Evolutionary conservation across 202 grass and related monocot species (phyloP), one percentile per base, ranked within the genome.

Genomic region (Miscanthus sacchariflorus): DNA sequence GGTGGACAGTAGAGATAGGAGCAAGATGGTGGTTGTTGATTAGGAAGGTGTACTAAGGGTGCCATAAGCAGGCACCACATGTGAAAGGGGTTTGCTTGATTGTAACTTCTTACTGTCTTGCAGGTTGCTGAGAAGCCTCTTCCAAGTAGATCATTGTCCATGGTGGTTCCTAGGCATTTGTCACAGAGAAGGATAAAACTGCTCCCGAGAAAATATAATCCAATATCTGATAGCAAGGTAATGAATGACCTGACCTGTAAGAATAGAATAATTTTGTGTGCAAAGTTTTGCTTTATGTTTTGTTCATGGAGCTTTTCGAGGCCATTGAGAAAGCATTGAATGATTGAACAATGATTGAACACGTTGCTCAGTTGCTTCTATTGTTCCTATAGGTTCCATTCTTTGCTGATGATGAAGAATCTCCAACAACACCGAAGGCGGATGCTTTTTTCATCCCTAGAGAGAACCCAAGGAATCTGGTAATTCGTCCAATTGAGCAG

Each of bases 161-260:
- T 93, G 81, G 80, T 73, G 50, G 91, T 92, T 88, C 94, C 97
- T 69, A 92, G 97, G 79, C 92, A 96, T 82, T 90, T 95, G 36
- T 95, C 90, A 74, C 97, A 96, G 90, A 93, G 94, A 89, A 96
- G 97, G 83, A 93, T 99, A 81, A 96, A 89, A 72, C 52, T 95
- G 87, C 82, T 84, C n/a, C 88, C 93, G 35, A 90, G 97, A 82
- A 99, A 91, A 93, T 96, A 95, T 89, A 87, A 89, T 82, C 71
- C 90, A 4, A 89, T 93, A 87, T 91, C 82, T 87, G 94, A 92
- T 91, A 90, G 86, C 75, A 95, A 90, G 92, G 96, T 99, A 70
- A 58, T 30, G 70, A 77, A 14, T 67, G 11, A 6, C 25, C 25
- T 27, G 64, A 30, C 69, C 58, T 71, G 46, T 39, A 54, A 43